Base-by-base conservation (phyloP, 768 basidiomycete species). In the Collybia nuda region DNA sequence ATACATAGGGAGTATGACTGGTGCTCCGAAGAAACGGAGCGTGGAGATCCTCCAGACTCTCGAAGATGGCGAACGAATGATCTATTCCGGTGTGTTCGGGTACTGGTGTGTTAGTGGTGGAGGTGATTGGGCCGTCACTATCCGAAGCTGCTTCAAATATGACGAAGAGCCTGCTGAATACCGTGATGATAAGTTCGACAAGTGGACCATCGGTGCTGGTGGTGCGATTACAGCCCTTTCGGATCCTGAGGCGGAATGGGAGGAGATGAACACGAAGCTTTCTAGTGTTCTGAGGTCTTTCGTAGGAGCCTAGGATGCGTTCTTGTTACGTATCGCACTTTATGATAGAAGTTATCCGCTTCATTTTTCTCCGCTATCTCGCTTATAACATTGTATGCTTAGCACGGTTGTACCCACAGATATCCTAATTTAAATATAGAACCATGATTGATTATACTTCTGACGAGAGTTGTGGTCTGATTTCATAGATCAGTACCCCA, bases 211-310 rank as follows among this genome's bases (percentile, higher is more conserved):
- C 24, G 95, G 94, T 17, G 93, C 94, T 17, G 95, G 95, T 17
- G 95, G 95, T 35, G 95, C 94, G 9, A 97, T 98, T 57, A 97
- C 95, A 18, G 93, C 92, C 12, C 76, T 97, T 36, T 95, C 93
- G 4, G 83, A 94, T 53, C 77, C 86, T 6, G 80, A 84, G 38
- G 83, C 77, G 4, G 95, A 97, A 65, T 97, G 94, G 94, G 93
- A 96, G 6, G 95, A 97, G 65, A 96, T 97, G 80, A 60, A 82
- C n/a, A 76, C 84, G 15, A 97, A 98, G 65, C 78, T 94, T 21
- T 77, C 84, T 52, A 89, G 88, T 57, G 87, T 89, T 40, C 69
- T 91, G 44, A 74, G 78, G 39, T 78, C 82, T 17, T 90, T 91
- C 56, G 77, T 32, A 5, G 32, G 32, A 14, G 12, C 9, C 12